Evolutionary conservation across 1,139 yeast species (phyloP).

Genomic region (Hansenula sp.): DNA sequence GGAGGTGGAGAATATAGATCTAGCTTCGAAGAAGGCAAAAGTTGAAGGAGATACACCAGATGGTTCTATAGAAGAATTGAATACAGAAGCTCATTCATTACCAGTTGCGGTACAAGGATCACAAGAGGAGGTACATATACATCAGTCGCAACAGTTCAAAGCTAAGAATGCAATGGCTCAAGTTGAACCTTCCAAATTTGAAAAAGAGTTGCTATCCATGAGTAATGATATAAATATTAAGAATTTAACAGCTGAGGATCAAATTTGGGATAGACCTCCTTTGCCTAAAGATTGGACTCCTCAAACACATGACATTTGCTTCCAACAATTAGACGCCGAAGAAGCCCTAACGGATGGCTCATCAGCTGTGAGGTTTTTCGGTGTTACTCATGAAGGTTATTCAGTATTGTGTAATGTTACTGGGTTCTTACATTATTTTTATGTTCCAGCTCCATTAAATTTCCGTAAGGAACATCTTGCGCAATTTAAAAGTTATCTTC

Average conservation of each 20-base stretch:
- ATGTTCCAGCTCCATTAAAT: constrained; percentile 86
- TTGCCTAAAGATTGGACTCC: constrained; percentile 48
- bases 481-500: constrained; percentile 45
- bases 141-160: constrained; percentile 24
- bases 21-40: constrained; percentile 13
- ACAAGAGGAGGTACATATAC: constrained; percentile 12
- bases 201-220: constrained; percentile 59
- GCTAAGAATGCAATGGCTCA: constrained; percentile 23
- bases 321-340: constrained; percentile 95
- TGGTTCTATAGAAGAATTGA: constrained; percentile 17
- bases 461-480: constrained; percentile 53
- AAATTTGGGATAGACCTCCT: constrained; percentile 44
- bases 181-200: constrained; percentile 56
- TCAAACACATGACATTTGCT: constrained; percentile 48
- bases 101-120: constrained; percentile 19
- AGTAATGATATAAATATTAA: constrained; percentile 31
- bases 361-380: constrained; percentile 78
- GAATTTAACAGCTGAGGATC: constrained; percentile 21
- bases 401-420: constrained; percentile 87
- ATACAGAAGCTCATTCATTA: constrained; percentile 21
- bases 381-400: constrained; percentile 83
- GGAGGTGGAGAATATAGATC: constrained; percentile 7
- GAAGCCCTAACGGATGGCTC: constrained; percentile 60
- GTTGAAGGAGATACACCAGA: constrained; percentile 12
- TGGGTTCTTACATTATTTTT: constrained; percentile 86